Evolutionary conservation across 2,329 filamentous ascomycete genomes (phyloP).

Genomic region (Rhytidhysteron rufulum): DNA sequence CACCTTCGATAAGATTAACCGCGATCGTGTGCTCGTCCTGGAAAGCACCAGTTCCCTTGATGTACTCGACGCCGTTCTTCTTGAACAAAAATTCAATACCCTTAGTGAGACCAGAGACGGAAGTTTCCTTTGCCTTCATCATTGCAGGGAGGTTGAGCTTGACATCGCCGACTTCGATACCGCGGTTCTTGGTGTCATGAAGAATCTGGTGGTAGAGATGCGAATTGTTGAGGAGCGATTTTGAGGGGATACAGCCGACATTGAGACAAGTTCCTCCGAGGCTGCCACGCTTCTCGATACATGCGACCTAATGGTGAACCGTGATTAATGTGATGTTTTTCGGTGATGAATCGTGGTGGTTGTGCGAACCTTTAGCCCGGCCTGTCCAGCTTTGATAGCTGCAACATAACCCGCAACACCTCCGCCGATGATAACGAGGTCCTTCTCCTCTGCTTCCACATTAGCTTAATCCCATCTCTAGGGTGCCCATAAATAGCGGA

Average conservation of each 20-base stretch:
- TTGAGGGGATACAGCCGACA: conserved; percentile 98
- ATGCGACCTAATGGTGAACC: conserved; percentile 75
- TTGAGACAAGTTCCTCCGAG: conserved; percentile 97
- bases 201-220: conserved; percentile 96
- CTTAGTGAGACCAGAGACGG: conserved; percentile 85
- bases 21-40: conserved; percentile 86
- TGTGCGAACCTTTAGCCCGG: conserved; percentile 78
- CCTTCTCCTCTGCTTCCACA: conserved; percentile 71
- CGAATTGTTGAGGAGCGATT: conserved; percentile 99
- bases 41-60: conserved; percentile 89
- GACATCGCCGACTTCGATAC: conserved; percentile 95
- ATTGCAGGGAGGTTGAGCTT: conserved; percentile 92
- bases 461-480: conserved; percentile 28
- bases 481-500: conserved; percentile 15
- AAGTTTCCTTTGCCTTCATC: conserved; percentile 98
- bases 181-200: conserved; percentile 94
- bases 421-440: conserved; percentile 95
- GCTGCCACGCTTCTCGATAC: conserved; percentile 95
- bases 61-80: conserved; percentile 98
- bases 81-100: conserved; percentile 97
- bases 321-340: no score
- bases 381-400: conserved; percentile 97
- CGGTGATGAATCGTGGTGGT: no score
- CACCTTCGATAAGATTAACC: conserved; percentile 85
- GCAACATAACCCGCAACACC: conserved; percentile 98